Evolutionary conservation across 1,139 yeast genomes (phyloP), one percentile per base, ranked within the genome.

Genomic region (Yamadazyma sp.): DNA sequence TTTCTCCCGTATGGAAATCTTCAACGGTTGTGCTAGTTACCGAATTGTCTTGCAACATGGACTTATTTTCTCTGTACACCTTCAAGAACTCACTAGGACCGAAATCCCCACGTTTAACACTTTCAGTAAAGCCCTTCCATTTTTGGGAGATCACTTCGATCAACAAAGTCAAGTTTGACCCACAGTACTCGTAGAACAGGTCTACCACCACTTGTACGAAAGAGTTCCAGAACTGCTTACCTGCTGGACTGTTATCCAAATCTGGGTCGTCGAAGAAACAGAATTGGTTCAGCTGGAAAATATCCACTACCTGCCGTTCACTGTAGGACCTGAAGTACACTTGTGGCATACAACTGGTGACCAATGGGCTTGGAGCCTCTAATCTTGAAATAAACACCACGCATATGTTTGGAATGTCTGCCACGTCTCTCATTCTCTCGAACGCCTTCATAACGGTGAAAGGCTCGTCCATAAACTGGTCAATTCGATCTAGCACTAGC

Each of bases 401-500:
- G 6, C 55, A 49, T 7, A 71, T 37, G 46, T 69, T 70, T 12
- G 52, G 48, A 20, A 70, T 49, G 7, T 44, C 43, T 1, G 67
- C 55, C 37, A 60, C 59, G 48, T 81, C 87, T 23, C 66, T 65
- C 27, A 80, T 48, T 34, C 77, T 61, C 2, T 72, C 51, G 48
- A 81, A 74, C 9, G 76, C 68, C n/a, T 67, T 58, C 41, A 71
- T 64, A 8, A 81, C 46, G 8, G 69, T 77, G 11, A 65, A 61
- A 0, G 72, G 61, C 17, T 69, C 64, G 29, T 79, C 87, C 50
- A 72, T 69, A 32, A 81, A 66, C 43, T 70, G 72, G 51, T 81
- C 87, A 25, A 78, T 65, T 9, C 81, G 58, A 48, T 81, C 87
- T n/a, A 81, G 60, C 0, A 81, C 80, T 30, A 81, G 56, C 5